Conservation (phyloP, 2,329 filamentous ascomycete species). For the Didymella arachidicola region DNA sequence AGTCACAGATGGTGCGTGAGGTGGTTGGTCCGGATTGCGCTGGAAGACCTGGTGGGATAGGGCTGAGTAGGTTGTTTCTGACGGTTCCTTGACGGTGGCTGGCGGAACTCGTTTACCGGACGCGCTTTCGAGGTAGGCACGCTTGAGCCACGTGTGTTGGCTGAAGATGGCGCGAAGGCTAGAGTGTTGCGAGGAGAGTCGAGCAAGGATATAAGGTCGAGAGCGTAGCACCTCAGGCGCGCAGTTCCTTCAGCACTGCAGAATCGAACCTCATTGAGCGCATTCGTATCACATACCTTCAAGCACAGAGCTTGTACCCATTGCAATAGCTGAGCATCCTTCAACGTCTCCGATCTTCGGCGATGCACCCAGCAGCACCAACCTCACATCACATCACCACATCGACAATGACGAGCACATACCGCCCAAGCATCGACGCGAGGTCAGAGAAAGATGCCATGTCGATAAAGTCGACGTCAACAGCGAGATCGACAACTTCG, state of each 20-base stretch:
- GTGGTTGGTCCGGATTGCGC: too few relatives aligned
- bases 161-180: neutral
- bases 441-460: slow-evolving; percentile 20
- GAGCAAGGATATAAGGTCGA: neutral
- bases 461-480: slow-evolving; percentile 37
- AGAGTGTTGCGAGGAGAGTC: neutral
- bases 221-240: neutral
- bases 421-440: slow-evolving; percentile 6
- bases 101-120: neutral
- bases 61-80: too few relatives aligned
- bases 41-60: too few relatives aligned
- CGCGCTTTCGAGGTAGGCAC: neutral
- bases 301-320: neutral
- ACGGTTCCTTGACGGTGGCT: too few relatives aligned
- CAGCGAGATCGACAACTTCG: slow-evolving; percentile 33
- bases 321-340: neutral
- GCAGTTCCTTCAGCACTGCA: neutral
- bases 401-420: slow-evolving; percentile 12
- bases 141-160: neutral
- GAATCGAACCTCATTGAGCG: neutral
- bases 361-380: neutral
- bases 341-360: neutral
- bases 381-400: neutral
- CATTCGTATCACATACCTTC: neutral
- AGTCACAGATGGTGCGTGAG: too few relatives aligned